Conservation (phyloP, 2,329 filamentous ascomycete species). For the Fusarium sp. region DNA sequence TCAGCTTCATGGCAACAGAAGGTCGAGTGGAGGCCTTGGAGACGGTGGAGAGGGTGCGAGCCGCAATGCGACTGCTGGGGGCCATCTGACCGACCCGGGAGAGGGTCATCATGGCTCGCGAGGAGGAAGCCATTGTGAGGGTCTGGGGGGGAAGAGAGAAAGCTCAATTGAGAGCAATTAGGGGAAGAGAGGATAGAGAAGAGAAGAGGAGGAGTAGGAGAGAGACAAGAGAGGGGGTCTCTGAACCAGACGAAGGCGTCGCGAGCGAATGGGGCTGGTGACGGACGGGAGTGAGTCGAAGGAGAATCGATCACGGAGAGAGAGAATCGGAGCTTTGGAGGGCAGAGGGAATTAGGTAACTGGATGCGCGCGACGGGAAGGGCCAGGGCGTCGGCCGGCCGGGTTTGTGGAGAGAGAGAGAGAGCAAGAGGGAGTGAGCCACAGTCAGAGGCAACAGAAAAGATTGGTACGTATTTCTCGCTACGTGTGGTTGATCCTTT, state of each 20-base stretch:
- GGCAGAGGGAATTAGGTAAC: constrained; percentile 37
- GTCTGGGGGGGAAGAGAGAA: constrained; percentile 27
- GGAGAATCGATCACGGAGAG: constrained; percentile 35
- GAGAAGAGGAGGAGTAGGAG: constrained; percentile 14
- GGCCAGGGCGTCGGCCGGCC: constrained; percentile 31
- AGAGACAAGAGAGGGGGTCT: constrained; percentile 32
- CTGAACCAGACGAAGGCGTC: constrained; percentile 36
- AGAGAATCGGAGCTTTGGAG: constrained; percentile 30
- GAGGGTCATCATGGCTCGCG: constrained; percentile 53
- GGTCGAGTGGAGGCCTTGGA: constrained; percentile 45
- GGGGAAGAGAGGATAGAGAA: constrained; percentile 7
- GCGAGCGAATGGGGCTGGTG: constrained; percentile 31
- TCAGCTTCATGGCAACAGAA: constrained; percentile 48
- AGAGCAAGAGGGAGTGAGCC: not conserved
- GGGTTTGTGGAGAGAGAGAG: constrained; percentile 11
- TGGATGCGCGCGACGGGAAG: constrained; percentile 28
- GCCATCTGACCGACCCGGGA: constrained; percentile 45
- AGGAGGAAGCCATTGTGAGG: constrained; percentile 56
- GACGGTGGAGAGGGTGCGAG: constrained; percentile 48
- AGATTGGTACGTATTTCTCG: constrained; percentile 6
- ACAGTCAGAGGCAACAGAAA: constrained; percentile 21
- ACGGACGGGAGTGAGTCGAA: constrained; percentile 37
- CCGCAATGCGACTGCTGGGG: constrained; percentile 43
- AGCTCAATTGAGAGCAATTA: constrained; percentile 42
- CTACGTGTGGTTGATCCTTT: constrained; percentile 1